These are phyloP conservation scores for Aureobasidium melanogenum DNA, from an alignment of 2,329 filamentous ascomycete genomes.

Conservation along the genomic window DNA sequence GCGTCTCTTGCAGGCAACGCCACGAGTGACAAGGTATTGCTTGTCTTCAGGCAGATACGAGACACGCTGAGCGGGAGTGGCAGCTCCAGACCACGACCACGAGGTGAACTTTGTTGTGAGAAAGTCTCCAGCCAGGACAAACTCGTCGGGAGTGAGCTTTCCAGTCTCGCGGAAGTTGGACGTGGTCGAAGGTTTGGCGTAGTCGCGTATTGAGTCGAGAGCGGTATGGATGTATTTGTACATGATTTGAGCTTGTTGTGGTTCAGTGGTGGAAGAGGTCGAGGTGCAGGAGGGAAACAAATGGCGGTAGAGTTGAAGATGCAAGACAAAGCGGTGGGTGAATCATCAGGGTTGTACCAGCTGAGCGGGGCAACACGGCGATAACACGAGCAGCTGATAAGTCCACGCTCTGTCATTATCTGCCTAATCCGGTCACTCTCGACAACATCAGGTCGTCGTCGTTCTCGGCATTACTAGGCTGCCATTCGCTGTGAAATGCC, in stretches of 20 bases:
- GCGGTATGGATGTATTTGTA: slow-evolving; percentile 85
- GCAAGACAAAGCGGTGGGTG: slow-evolving; percentile 4
- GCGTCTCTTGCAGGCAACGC: slow-evolving; percentile 85
- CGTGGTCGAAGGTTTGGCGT: slow-evolving; percentile 78
- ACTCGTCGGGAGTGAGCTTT: slow-evolving; percentile 96
- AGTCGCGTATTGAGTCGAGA: slow-evolving; percentile 85
- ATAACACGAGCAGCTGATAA: not conserved
- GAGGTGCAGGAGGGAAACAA: not conserved
- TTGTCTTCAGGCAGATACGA: slow-evolving; percentile 77
- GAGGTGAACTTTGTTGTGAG: slow-evolving; percentile 98
- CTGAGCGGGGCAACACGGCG: not conserved
- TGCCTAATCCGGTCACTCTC: not conserved
- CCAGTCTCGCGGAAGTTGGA: slow-evolving; percentile 91
- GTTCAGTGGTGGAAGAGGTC: not conserved
- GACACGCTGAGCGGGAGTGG: slow-evolving; percentile 68
- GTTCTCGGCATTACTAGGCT: not conserved
- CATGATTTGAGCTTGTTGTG: not conserved
- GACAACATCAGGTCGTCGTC: not conserved
- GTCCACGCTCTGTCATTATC: not conserved
- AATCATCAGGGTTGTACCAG: slow-evolving; percentile 9
- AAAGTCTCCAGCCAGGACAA: slow-evolving; percentile 90
- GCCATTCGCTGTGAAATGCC: not conserved
- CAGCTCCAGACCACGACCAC: slow-evolving; percentile 92
- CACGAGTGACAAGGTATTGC: slow-evolving; percentile 90
- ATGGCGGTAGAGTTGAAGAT: not conserved